phyloP scores from a whole-genome alignment of 2,329 filamentous ascomycete species.

The Triangularia setosa region DNA sequence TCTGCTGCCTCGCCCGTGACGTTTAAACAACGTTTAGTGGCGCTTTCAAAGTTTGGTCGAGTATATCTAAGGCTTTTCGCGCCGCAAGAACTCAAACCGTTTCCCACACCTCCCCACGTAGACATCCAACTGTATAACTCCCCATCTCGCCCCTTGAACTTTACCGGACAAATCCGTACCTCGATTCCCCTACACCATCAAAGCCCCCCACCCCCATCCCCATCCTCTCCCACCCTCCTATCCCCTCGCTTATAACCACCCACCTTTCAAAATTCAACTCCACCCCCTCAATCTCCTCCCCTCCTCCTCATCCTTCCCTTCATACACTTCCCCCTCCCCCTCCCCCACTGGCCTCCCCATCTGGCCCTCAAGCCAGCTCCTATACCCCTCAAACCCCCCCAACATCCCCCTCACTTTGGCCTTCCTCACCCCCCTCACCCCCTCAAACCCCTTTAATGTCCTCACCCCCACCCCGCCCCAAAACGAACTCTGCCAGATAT shows the following conservation, averaged over 20 bases:
- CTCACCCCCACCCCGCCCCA: conserved; percentile 37
- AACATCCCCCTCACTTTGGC: conserved; percentile 37
- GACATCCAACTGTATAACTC: neutral
- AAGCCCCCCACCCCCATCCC: neutral
- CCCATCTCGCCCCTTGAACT: neutral
- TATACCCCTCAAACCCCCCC: conserved; percentile 41
- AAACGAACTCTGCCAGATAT: conserved; percentile 38
- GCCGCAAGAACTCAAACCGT: neutral
- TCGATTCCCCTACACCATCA: neutral
- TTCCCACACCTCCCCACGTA: too few species aligned
- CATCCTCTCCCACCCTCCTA: neutral
- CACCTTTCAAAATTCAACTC: neutral
- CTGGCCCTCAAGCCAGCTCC: conserved; percentile 36
- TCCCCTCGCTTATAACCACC: neutral
- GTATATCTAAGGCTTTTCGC: neutral
- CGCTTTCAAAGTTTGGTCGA: neutral
- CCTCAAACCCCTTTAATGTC: conserved; percentile 39
- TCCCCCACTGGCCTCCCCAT: conserved; percentile 30
- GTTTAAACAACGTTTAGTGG: neutral
- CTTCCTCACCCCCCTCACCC: conserved; percentile 37
- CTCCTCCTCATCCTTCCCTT: conserved; percentile 12
- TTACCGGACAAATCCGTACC: too few species aligned
- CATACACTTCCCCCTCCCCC: neutral
- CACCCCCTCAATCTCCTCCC: conserved; percentile 12
- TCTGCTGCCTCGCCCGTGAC: neutral